phyloP scores from a whole-genome alignment of 2,329 filamentous ascomycete species.

The Coniochaeta ligniaria region DNA sequence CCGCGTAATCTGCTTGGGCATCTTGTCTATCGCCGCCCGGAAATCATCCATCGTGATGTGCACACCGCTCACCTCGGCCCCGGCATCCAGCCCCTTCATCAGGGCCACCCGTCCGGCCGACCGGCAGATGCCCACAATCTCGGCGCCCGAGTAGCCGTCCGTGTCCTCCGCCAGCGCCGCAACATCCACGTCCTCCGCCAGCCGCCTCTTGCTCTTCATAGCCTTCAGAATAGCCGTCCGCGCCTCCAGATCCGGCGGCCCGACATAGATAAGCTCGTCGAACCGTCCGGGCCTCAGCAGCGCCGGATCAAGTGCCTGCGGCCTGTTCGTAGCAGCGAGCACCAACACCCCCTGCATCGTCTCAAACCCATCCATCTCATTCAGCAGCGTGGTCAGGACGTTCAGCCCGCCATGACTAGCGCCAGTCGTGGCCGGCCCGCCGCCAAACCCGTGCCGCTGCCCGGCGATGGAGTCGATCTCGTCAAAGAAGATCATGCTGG shows the following conservation, averaged over 20 bases:
- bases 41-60: slow-evolving; percentile 28
- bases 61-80: slow-evolving; percentile 17
- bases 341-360: slow-evolving; percentile 75
- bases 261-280: slow-evolving; percentile 78
- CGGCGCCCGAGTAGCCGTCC: slow-evolving; percentile 79
- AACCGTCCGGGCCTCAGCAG: slow-evolving; percentile 81
- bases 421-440: not conserved
- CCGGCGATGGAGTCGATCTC: slow-evolving; percentile 84
- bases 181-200: slow-evolving; percentile 59
- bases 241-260: slow-evolving; percentile 66
- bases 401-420: slow-evolving; percentile 54
- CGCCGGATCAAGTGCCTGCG: slow-evolving; percentile 78
- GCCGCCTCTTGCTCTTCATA: slow-evolving; percentile 52
- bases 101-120: slow-evolving; percentile 35
- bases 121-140: slow-evolving; percentile 55
- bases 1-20: slow-evolving; percentile 28
- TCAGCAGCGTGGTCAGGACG: slow-evolving; percentile 81
- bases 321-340: slow-evolving; percentile 86
- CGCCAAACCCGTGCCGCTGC: slow-evolving; percentile 36
- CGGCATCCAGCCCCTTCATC: slow-evolving; percentile 17
- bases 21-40: slow-evolving; percentile 15
- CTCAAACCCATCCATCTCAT: slow-evolving; percentile 95
- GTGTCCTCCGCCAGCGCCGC: slow-evolving; percentile 54
- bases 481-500: slow-evolving; percentile 94
- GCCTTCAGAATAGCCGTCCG: slow-evolving; percentile 70